A percentile compares a stretch with the other conserved stretches of the same genome.
phyloP scores from a whole-genome alignment of 345 rosid species.

The Citrus inodora region DNA sequence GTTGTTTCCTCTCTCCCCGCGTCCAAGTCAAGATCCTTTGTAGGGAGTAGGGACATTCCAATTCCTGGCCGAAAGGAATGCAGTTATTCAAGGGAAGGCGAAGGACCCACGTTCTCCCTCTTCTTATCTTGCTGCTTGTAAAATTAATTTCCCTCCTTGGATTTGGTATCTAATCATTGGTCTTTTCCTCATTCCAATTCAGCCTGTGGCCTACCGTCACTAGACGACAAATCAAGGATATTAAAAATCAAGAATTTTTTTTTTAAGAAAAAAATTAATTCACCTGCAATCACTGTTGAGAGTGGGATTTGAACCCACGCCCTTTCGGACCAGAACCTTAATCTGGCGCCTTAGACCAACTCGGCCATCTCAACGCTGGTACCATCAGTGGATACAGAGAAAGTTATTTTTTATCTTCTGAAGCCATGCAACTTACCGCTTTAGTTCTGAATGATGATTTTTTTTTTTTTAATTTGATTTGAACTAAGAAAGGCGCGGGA shows the following conservation, averaged over 20 bases:
- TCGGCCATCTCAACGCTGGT: constrained; percentile 78
- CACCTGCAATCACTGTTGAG: neutral
- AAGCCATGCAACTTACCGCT: too few relatives aligned
- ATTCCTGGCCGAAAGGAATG: constrained; percentile 23
- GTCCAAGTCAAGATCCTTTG: constrained; percentile 7
- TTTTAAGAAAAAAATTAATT: too few relatives aligned
- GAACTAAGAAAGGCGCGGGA: too few relatives aligned
- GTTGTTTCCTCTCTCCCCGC: neutral
- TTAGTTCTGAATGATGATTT: too few relatives aligned
- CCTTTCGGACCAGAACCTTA: constrained; percentile 99
- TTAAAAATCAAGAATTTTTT: too few relatives aligned
- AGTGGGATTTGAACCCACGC: constrained; percentile 78
- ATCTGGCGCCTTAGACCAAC: constrained; percentile 99
- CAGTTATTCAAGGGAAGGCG: neutral
- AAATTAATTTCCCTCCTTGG: neutral
- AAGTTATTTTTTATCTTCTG: too few relatives aligned
- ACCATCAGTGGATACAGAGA: accelerated
- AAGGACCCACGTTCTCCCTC: neutral
- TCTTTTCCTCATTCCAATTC: neutral
- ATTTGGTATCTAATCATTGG: neutral
- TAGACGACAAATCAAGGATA: neutral
- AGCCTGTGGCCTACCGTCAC: neutral
- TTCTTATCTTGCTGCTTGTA: neutral
- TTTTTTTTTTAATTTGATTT: too few relatives aligned
- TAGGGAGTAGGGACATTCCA: neutral